phyloP scores from a whole-genome alignment of 441 rosid genomes.

The Capsella rubella region DNA sequence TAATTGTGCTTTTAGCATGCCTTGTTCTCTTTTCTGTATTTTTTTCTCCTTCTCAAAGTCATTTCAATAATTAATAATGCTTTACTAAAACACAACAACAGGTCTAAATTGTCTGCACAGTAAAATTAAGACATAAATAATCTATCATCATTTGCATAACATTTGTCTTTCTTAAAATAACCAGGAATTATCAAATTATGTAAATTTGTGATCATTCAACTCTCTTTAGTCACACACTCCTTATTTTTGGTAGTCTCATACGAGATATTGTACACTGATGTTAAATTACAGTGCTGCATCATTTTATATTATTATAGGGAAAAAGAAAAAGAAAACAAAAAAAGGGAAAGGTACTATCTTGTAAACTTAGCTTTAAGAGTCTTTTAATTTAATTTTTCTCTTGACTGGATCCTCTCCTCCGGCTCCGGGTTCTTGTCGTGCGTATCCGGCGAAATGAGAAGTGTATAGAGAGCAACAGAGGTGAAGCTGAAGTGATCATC shows the following conservation, averaged over 20 bases:
- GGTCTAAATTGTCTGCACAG: conserved; percentile 30
- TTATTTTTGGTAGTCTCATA: no score
- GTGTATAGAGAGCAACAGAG: conserved; percentile 33
- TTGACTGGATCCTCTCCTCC: conserved; percentile 26
- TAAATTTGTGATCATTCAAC: conserved; percentile 28
- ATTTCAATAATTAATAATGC: conserved; percentile 31
- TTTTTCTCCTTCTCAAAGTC: conserved; percentile 8
- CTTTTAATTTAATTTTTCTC: background rate
- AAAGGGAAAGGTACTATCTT: conserved; percentile 37
- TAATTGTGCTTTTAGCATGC: conserved; percentile 40
- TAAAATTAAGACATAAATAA: conserved; percentile 24
- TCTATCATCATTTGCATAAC: conserved; percentile 24
- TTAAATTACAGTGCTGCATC: no score
- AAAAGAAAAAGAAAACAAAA: background rate
- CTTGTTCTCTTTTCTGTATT: conserved; percentile 24
- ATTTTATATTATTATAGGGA: background rate
- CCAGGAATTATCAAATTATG: background rate
- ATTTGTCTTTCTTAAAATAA: background rate
- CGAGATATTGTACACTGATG: no score
- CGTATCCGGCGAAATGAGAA: conserved; percentile 37
- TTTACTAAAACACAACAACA: conserved; percentile 7
- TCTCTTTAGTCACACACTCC: background rate
- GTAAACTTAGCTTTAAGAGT: conserved; percentile 32
- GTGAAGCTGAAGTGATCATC: conserved; percentile 12
- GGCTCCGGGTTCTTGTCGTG: conserved; percentile 40